Evolutionary conservation across 225 moss, liverwort and hornwort genomes (phyloP).

Genomic region (Straminergon stramineum): DNA sequence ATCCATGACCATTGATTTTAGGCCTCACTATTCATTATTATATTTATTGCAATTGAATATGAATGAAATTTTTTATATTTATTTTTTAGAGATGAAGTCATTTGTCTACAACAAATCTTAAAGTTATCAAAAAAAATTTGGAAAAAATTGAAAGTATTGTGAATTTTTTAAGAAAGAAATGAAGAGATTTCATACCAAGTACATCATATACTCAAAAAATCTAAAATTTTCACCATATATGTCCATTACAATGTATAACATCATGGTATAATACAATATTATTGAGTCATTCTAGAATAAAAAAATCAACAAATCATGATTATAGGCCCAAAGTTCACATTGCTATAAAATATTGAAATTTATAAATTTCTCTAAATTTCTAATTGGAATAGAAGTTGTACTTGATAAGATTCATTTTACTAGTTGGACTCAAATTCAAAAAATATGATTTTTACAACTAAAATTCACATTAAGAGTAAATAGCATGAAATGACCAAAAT

Average conservation of each 20-base stretch:
- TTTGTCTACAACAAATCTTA: too few relatives aligned
- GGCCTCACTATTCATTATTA: neutral
- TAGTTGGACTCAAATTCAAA: neutral
- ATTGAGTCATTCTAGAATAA: neutral
- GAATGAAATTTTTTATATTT: neutral
- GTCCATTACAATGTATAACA: too few relatives aligned
- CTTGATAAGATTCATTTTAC: neutral
- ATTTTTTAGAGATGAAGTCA: too few relatives aligned
- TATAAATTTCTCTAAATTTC: neutral
- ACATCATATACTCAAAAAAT: neutral
- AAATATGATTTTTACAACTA: neutral
- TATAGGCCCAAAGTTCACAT: neutral
- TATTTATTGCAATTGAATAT: neutral
- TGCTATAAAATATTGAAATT: neutral
- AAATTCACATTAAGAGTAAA: neutral
- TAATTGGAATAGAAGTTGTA: neutral
- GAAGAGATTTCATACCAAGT: neutral
- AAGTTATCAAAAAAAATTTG: too few relatives aligned
- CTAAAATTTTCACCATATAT: neutral
- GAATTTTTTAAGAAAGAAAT: neutral
- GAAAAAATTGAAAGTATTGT: too few relatives aligned
- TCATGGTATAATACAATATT: neutral
- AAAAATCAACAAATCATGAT: neutral
- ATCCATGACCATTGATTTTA: neutral
- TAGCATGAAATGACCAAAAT: neutral